phyloP scores from a whole-genome alignment of 2,329 filamentous ascomycete genomes.

The Phyllosticta citrichinensis region DNA sequence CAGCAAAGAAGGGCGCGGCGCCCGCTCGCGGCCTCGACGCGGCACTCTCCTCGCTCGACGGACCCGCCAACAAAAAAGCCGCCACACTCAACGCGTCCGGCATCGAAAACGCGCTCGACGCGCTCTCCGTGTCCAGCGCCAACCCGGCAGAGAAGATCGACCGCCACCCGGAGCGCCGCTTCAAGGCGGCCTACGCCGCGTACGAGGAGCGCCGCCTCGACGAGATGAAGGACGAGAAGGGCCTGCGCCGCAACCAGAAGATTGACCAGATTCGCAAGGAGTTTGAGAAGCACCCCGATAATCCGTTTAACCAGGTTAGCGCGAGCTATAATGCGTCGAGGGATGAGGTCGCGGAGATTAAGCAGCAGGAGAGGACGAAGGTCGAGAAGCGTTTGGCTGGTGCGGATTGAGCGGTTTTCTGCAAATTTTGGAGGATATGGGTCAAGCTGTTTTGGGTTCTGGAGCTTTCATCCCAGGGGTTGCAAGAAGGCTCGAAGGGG shows the following conservation, averaged over 20 bases:
- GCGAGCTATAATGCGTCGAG: slow-evolving; percentile 67
- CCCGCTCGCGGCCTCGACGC: slow-evolving; percentile 54
- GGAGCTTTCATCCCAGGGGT: neutral
- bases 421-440: neutral
- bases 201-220: slow-evolving; percentile 72
- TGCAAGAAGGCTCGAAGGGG: neutral
- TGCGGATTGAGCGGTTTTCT: neutral
- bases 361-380: slow-evolving; percentile 57
- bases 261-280: slow-evolving; percentile 79
- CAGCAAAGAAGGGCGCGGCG: slow-evolving; percentile 50
- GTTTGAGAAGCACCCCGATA: slow-evolving; percentile 89
- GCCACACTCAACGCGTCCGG: slow-evolving; percentile 66
- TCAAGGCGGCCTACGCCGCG: slow-evolving; percentile 72
- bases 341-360: slow-evolving; percentile 62
- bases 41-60: slow-evolving; percentile 35
- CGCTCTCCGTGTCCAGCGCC: slow-evolving; percentile 57
- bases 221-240: slow-evolving; percentile 80
- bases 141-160: slow-evolving; percentile 64
- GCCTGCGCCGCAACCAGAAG: slow-evolving; percentile 72
- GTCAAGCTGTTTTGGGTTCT: neutral
- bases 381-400: slow-evolving; percentile 58
- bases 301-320: slow-evolving; percentile 83
- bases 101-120: slow-evolving; percentile 90
- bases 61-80: slow-evolving; percentile 33
- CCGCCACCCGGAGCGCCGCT: slow-evolving; percentile 76